Conservation (phyloP, 2,329 filamentous ascomycete species). For the Cytospora mali region DNA sequence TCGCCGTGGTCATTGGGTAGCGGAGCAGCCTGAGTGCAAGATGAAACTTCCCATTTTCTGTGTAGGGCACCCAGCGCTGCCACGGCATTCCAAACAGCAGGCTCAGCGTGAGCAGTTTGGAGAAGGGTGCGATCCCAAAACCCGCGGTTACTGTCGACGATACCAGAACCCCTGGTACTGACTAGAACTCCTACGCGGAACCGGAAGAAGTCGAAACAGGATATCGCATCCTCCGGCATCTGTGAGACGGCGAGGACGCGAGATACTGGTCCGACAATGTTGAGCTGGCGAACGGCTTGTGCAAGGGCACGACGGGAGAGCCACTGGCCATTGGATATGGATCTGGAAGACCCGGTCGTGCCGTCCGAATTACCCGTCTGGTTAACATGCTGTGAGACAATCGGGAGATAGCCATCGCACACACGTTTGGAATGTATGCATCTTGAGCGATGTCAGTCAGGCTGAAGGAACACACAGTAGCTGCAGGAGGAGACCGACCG, state of each 20-base stretch:
- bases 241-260: slow-evolving; percentile 29
- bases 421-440: slow-evolving; percentile 32
- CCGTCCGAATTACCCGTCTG: background rate
- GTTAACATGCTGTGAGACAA: background rate
- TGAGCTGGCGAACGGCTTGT: slow-evolving; percentile 34
- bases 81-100: slow-evolving; percentile 41
- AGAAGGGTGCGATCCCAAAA: slow-evolving; percentile 40
- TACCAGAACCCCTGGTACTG: background rate
- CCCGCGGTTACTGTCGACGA: background rate
- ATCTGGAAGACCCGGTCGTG: background rate
- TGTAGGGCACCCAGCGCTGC: slow-evolving; percentile 42
- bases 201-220: slow-evolving; percentile 42
- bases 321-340: slow-evolving; percentile 24
- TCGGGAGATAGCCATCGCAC: slow-evolving; percentile 40
- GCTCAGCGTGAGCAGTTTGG: slow-evolving; percentile 40
- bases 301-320: slow-evolving; percentile 39
- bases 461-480: background rate
- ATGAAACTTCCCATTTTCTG: slow-evolving; percentile 31
- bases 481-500: slow-evolving; percentile 26
- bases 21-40: background rate
- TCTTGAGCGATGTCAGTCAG: slow-evolving; percentile 5
- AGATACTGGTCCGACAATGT: slow-evolving; percentile 36
- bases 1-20: too few relatives aligned
- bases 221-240: slow-evolving; percentile 14
- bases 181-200: slow-evolving; percentile 36